phyloP scores from a whole-genome alignment of 2,329 filamentous ascomycete genomes.

The Colletotrichum eremochloae region DNA sequence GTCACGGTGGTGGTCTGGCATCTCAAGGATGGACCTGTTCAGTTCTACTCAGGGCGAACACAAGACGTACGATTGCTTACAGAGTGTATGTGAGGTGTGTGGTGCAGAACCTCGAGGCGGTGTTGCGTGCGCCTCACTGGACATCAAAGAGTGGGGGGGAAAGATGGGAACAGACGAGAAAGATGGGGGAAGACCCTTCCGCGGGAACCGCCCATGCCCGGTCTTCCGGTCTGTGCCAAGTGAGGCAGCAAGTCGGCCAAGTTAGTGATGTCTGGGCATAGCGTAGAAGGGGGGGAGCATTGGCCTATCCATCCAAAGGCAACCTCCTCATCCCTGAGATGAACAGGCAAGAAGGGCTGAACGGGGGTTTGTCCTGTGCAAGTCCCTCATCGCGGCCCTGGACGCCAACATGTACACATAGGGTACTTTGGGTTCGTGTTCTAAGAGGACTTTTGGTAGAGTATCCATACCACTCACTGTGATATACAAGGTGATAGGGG shows the following conservation, averaged over 20 bases:
- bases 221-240: slow-evolving; percentile 17
- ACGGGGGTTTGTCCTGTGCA: background rate
- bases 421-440: background rate
- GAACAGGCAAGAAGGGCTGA: slow-evolving; percentile 12
- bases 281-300: background rate
- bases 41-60: background rate
- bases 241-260: slow-evolving; percentile 12
- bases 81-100: background rate
- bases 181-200: slow-evolving; percentile 20
- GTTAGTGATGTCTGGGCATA: slow-evolving; percentile 30
- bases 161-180: background rate
- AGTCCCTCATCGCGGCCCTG: background rate
- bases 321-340: slow-evolving; percentile 3
- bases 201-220: slow-evolving; percentile 33
- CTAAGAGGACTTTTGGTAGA: background rate
- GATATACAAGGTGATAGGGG: too few species aligned
- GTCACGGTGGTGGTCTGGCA: background rate
- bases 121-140: slow-evolving; percentile 8
- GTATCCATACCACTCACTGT: too few species aligned
- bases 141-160: background rate
- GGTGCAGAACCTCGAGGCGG: background rate
- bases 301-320: slow-evolving; percentile 28
- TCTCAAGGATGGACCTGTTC: background rate
- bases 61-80: background rate
- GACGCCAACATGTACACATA: background rate